Evolutionary conservation across 164 flowering plant genomes (phyloP), one percentile per base, ranked within the genome.

Genomic region (Chloranthus sessilifolius): DNA sequence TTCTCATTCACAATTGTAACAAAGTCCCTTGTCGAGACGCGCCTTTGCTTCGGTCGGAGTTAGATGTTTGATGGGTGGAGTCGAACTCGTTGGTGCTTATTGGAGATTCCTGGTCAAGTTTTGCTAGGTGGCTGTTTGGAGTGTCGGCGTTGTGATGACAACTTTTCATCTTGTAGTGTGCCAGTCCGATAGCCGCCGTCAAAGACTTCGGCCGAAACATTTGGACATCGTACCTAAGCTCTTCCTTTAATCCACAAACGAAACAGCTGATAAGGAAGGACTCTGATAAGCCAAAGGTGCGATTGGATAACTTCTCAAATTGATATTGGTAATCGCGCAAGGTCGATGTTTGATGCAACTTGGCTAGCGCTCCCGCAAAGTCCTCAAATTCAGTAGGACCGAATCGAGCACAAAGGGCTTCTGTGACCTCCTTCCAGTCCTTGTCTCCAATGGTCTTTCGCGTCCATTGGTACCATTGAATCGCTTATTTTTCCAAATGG

Each of bases 1-100:
- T 48, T 48, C 31, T 48, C 39, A 17, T n/a, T 48, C 39, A 21
- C 52, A 31, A 7, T 20, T 19, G 26, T 29, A 48, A 15, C 39
- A 33, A 3, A 48, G 24, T 7, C 39, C 37, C 12, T 2, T 7
- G 7, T 48, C 16, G 10, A 11, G 7, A 24, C 24, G 30, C 17
- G 19, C 26, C 16, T 48, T 21, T 11, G 25, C 25, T 19, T 41
- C 45, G n/a, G 11, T 1, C 6, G 43, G 43, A 40, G n/a, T 40
- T 11, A 40, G 43, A 16, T 17, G 17, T 40, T 40, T 40, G n/a
- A 40, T 16, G n/a, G 1, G 43, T 16, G 15, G n/a, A 10, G 7
- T 16, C 16, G 43, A 10, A 7, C 6, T 16, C 15, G 10, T n/a
- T n/a, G n/a, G n/a, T n/a, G n/a, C n/a, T n/a, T n/a, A n/a, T n/a